These are phyloP conservation scores for Thalassiosira delicatula DNA, from an alignment of 352 stramenopile genomes.

Conservation along the genomic window DNA sequence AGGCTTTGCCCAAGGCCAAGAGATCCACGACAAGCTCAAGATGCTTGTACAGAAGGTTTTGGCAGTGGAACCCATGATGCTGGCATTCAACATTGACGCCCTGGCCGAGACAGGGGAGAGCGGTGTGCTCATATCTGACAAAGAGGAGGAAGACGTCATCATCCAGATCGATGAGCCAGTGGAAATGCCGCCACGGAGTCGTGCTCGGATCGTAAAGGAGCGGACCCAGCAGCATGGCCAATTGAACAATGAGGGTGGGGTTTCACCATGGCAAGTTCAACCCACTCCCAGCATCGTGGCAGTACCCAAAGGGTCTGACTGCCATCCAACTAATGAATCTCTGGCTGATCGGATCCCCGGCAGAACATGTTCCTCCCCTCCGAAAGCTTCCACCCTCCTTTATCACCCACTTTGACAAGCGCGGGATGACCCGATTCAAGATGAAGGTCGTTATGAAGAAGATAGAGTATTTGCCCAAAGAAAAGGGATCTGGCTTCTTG, in stretches of 20 bases:
- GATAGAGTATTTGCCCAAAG: conserved; percentile 8
- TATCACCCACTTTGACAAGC: conserved; percentile 9
- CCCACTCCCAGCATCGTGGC: conserved; percentile 14
- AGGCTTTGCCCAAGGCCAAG: not conserved
- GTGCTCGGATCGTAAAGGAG: not conserved
- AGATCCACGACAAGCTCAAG: not conserved
- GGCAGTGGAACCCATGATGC: too few species aligned
- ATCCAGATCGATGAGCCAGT: not conserved
- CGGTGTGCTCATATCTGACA: not conserved
- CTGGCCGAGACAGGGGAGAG: too few species aligned
- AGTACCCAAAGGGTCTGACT: conserved; percentile 24
- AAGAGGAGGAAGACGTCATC: not conserved
- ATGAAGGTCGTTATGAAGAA: conserved; percentile 15
- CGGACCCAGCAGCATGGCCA: too few species aligned
- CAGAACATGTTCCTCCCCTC: conserved; percentile 22
- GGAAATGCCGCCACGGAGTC: not conserved
- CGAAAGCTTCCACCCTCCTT: not conserved
- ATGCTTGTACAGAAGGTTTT: not conserved
- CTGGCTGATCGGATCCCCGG: conserved; percentile 12
- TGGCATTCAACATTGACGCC: too few species aligned
- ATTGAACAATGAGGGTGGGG: too few species aligned
- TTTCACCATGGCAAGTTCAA: conserved; percentile 37
- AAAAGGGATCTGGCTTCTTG: too few species aligned
- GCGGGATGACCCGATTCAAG: conserved; percentile 11
- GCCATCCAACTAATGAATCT: conserved; percentile 16